Base-by-base conservation (phyloP, 2,329 filamentous ascomycete genomes). In the Rachicladosporium sp. region DNA sequence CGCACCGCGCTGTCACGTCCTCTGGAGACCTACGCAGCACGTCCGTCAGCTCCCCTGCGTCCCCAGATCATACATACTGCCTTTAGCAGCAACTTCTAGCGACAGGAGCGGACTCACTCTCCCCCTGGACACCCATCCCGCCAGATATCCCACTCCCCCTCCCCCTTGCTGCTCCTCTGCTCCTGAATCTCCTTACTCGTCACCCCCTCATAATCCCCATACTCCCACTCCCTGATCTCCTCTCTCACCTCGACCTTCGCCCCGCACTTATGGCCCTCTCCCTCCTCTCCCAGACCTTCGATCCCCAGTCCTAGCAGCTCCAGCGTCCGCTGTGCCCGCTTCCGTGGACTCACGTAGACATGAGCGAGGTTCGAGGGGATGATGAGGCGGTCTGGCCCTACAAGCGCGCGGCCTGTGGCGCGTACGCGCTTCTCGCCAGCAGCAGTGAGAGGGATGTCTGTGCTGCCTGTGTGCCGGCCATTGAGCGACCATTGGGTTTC, bases 401-500 rank as follows among this genome's bases (percentile, higher is more conserved):
- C 79, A 23, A 96, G 71, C 2, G 87, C 88, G 51, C 77, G 75
- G 5, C 88, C 88, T 0, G 89, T 95, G 6, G 66, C 66, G 21
- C 54, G 57, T n/a, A 70, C 59, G 4, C 67, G 62, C 46, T 62
- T 63, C 50, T 70, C 67, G 40, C 89, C 89, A 56, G 87, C 82
- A 40, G 71, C 66, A 1, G 89, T 95, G 32, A 95, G 70, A 1
- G 87, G 81, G 4, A 96, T 82, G 56, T 96, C 88, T 21, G 81
- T 82, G 19, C 67, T 70, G 38, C 88, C 83, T 0, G 89, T 96
- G 63, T 95, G 86, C 31, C 77, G 47, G 40, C 58, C 89, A 52
- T 82, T 82, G 37, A 94, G 76, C 1, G 87, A 94, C 89, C 89
- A 96, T 68, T 94, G 86, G 4, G 89, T 96, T 67, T 95, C 89